Evolutionary conservation across 192 early-diverging fungal genomes (phyloP).

Genomic region (Coemansia sp.): DNA sequence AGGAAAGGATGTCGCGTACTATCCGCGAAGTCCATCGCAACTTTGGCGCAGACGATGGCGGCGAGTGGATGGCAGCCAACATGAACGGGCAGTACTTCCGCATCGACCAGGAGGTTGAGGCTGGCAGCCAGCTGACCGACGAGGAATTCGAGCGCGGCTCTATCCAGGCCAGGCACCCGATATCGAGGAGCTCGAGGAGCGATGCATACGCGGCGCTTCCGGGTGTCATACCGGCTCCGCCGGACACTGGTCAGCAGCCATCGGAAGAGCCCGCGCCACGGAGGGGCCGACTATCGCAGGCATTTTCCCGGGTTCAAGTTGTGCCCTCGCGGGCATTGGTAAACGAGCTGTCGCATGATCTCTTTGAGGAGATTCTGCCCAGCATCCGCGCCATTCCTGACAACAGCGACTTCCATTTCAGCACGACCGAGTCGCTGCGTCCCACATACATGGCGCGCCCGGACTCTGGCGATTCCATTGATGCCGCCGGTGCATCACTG

Average conservation of each 20-base stretch:
- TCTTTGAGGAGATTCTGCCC: constrained; percentile 19
- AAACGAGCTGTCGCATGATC: constrained; percentile 32
- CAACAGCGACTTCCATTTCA: constrained; percentile 8
- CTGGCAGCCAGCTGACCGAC: constrained; percentile 8
- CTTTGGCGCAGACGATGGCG: constrained; percentile 30
- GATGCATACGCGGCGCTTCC: constrained; percentile 14
- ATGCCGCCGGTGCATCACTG: constrained; percentile 10
- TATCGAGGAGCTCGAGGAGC: constrained; percentile 3
- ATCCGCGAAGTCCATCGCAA: constrained; percentile 8
- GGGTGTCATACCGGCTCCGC: constrained; percentile 7
- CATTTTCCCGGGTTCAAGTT: not conserved
- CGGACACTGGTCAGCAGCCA: too few species aligned
- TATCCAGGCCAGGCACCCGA: not conserved
- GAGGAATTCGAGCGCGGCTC: constrained; percentile 16
- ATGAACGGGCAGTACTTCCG: not conserved
- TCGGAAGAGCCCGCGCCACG: too few species aligned
- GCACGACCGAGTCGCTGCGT: not conserved
- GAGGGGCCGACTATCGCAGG: not conserved
- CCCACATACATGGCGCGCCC: constrained; percentile 15
- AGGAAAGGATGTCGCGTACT: not conserved
- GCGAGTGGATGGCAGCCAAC: constrained; percentile 17
- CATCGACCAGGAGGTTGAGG: constrained; percentile 7
- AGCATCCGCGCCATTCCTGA: constrained; percentile 29
- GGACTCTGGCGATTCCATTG: constrained; percentile 9
- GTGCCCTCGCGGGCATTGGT: constrained; percentile 19